Conservation (phyloP, 2,329 filamentous ascomycete species). For the Pseudopyricularia javanii region DNA sequence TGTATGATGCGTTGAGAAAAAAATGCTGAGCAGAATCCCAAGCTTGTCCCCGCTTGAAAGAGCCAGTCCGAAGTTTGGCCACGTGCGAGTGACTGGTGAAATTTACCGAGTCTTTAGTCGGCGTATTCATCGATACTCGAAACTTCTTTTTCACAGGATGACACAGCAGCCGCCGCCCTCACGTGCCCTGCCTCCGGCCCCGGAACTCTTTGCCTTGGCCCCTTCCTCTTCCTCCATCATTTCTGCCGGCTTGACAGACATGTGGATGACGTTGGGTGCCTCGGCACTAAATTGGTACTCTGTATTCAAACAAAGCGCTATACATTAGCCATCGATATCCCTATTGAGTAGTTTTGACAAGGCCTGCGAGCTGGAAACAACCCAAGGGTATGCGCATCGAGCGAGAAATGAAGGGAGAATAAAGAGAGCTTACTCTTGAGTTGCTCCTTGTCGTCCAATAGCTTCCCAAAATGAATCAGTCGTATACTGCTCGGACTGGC, state of each 20-base stretch:
- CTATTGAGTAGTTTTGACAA: background rate
- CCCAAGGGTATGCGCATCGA: background rate
- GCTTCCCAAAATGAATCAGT: slow-evolving; percentile 81
- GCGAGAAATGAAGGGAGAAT: background rate
- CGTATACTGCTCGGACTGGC: slow-evolving; percentile 81
- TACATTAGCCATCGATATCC: background rate
- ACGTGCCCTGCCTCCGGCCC: slow-evolving; percentile 24
- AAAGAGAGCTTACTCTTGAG: slow-evolving; percentile 56
- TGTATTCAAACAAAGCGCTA: slow-evolving; percentile 21
- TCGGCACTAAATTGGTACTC: slow-evolving; percentile 70
- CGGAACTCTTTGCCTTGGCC: slow-evolving; percentile 46
- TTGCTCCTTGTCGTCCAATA: slow-evolving; percentile 78
- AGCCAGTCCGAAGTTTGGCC: background rate
- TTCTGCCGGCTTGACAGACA: slow-evolving; percentile 82
- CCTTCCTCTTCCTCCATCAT: slow-evolving; percentile 71
- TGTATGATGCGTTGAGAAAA: background rate
- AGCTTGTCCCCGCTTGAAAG: too few species aligned
- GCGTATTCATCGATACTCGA: background rate
- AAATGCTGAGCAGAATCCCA: too few species aligned
- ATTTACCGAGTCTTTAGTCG: background rate
- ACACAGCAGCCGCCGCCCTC: slow-evolving; percentile 36
- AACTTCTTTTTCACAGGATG: slow-evolving; percentile 27
- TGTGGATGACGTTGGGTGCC: slow-evolving; percentile 77
- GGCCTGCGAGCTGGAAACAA: background rate
- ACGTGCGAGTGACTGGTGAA: background rate